Evolutionary conservation across 116 monocot species (phyloP), one percentile per base, ranked within the genome.

Genomic region (Trichopus zeylanicus): DNA sequence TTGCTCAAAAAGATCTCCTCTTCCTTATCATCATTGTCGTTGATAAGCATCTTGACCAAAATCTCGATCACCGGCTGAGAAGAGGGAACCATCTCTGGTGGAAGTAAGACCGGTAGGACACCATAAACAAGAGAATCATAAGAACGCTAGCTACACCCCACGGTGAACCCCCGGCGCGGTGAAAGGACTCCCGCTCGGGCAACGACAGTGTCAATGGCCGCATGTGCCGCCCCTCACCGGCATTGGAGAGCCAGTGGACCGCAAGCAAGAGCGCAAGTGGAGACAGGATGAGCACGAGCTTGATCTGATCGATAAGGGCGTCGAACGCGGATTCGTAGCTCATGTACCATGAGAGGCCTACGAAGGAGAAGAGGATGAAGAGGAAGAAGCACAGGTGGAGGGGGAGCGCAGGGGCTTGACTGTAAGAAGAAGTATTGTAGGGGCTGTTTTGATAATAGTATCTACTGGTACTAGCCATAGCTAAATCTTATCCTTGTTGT

Each of bases 331-430:
- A 79, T 56, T 85, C 85, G 59, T 78, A 89, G 70, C 61, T 79
- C 55, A 75, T 22, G 72, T 89, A 89, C 80, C 79, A 85, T 29
- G 85, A 79, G 5, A 89, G 22, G 35, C 39, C 64, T 20, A 88
- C 29, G 70, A 88, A 74, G 7, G 63, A 31, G 53, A 85, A 57
- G 15, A 82, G 73, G 0, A 75, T 78, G 28, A 65, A 7, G 48
- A 93, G 69, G 70, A 93, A 77, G 75, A 78, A 70, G 56, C 66
- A 74, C 2, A 93, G 77, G 70, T 93, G 89, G 23, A 82, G 48
- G 2, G 93, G 80, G 51, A 75, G 37, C 7, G 67, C 62, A 46
- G 77, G 70, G 38, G 61, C 37, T 19, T 68, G 53, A 22, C 23
- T 19, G 48, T 12, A 49, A 53, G 56, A 31, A 22, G 63, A 55